These are phyloP conservation scores for Poa annua DNA, from an alignment of 176 grass and related monocot genomes.

Conservation along the genomic window DNA sequence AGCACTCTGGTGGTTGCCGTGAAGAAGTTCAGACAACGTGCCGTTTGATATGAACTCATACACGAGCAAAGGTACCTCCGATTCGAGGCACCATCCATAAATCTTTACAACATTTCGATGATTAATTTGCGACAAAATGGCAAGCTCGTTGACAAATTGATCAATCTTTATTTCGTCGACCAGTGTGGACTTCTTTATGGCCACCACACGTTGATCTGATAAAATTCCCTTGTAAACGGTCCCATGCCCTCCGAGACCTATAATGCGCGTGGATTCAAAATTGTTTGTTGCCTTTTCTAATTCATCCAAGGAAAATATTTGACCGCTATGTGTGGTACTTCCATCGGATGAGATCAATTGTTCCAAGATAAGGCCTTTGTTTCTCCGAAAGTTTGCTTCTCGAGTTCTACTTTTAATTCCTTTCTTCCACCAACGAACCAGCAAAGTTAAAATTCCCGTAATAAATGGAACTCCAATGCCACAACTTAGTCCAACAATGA, in stretches of 20 bases:
- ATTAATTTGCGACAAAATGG: too few relatives aligned
- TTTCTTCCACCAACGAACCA: slow-evolving; percentile 14
- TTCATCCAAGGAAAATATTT: slow-evolving; percentile 5
- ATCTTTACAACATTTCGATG: too few relatives aligned
- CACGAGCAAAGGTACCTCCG: too few relatives aligned
- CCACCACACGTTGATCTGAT: too few relatives aligned
- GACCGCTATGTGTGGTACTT: background rate
- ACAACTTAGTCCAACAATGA: background rate
- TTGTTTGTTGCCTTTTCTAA: slow-evolving; percentile 6
- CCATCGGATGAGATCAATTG: background rate
- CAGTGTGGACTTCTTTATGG: too few relatives aligned
- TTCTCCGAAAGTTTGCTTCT: background rate
- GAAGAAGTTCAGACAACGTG: background rate
- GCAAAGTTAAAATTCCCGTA: background rate
- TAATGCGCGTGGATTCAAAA: background rate
- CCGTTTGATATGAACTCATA: slow-evolving; percentile 1
- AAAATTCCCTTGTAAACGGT: too few relatives aligned
- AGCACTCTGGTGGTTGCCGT: background rate
- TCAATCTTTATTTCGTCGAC: too few relatives aligned
- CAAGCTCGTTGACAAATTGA: too few relatives aligned
- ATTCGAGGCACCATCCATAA: too few relatives aligned
- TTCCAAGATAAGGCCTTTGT: slow-evolving; percentile 7
- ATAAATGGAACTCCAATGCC: slow-evolving; percentile 4
- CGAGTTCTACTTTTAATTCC: slow-evolving; percentile 11
- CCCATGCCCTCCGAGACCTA: background rate